Evolutionary conservation across 2,329 filamentous ascomycete genomes (phyloP), one percentile per base, ranked within the genome.

Genomic region (Sclerotinia trifoliorum): DNA sequence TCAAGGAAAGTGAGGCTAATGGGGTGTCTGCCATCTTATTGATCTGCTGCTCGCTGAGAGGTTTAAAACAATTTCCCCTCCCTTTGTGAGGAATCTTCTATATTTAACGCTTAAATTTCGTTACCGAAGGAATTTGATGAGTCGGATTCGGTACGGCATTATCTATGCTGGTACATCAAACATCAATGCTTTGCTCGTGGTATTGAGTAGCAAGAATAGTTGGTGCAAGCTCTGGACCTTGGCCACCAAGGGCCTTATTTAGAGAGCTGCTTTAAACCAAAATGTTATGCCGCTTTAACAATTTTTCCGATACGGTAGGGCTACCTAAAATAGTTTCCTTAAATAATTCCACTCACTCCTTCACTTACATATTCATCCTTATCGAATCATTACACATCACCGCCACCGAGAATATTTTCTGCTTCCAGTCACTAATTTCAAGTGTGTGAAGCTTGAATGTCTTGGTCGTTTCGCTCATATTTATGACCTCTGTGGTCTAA

Each of bases 1-100:
- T 98, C 74, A 99, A 82, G 64, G 94, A 97, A 70, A 99, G 86
- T 32, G 94, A 98, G 64, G 94, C 93, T 68, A 98, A 83, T 52
- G 91, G 88, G 51, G 77, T 77, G 71, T 84, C 81, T 74, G 73
- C 71, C 76, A 78, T 78, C 68, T 51, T 72, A 11, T 42, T 61
- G n/a, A 35, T 51, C 24, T 35, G 8, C n/a, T n/a, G 49, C 21
- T 42, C 44, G 15, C 29, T 21, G 29, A 10, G 21, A 39, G 11
- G 4, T 51, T 24, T 19, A 8, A 26, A 51, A 32, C 5, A 13
- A 49, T 39, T 5, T 13, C 10, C 29, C 4, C 32, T 32, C 29
- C 21, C 24, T 49, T 62, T 11, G 17, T 24, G 8, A 24, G 3
- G 15, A 35, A 19, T 51, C 32, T 26, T 26, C 24, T n/a, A 3